Evolutionary conservation across 495 filamentous ascomycete genomes (phyloP), one percentile per base, ranked within the genome.

Genomic region (Penicillium cataractarum): DNA sequence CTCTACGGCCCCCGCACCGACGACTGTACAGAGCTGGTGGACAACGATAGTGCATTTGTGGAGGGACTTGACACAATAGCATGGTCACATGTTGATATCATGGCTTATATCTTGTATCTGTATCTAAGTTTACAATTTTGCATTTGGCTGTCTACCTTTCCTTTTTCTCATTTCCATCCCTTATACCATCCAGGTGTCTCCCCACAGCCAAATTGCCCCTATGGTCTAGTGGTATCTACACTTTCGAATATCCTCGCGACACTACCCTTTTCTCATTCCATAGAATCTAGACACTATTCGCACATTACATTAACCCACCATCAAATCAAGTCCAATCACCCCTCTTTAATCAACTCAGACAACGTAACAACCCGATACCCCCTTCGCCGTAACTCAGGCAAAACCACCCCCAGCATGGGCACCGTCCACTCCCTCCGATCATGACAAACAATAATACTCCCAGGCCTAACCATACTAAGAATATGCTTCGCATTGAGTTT

Each of bases 391-490:
- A 95, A 78, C 69, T 90, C 87, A 6, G 87, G 89, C 68, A 96
- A 74, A 17, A 93, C 89, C 57, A 72, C 81, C 48, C 76, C 74
- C 71, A 96, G 69, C 89, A 94, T 93, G 0, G 89, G 87, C 65
- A 80, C 77, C 27, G 91, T 93, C 89, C 91, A 96, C 51, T 80
- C 76, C 70, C 92, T 82, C 65, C 92, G 71, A 79, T 96, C 92
- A 77, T 96, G 92, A 66, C 90, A 90, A 24, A 96, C 85, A 44
- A 96, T 87, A 44, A 96, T 86, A 46, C 86, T 89, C 1, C 92
- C 92, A 0, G 90, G 87, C 48, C 80, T 72, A 29, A 91, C 73
- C 88, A 92, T 92, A 70, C 89, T 90, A 66, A 94, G 69, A 4
- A 96, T 82, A 80, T 95, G 91, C 55, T 77, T 79, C n/a, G 89